A percentile compares a stretch with the other conserved stretches of the same genome.
phyloP scores from a whole-genome alignment of 2,329 filamentous ascomycete species.

The Xylaria sp. region DNA sequence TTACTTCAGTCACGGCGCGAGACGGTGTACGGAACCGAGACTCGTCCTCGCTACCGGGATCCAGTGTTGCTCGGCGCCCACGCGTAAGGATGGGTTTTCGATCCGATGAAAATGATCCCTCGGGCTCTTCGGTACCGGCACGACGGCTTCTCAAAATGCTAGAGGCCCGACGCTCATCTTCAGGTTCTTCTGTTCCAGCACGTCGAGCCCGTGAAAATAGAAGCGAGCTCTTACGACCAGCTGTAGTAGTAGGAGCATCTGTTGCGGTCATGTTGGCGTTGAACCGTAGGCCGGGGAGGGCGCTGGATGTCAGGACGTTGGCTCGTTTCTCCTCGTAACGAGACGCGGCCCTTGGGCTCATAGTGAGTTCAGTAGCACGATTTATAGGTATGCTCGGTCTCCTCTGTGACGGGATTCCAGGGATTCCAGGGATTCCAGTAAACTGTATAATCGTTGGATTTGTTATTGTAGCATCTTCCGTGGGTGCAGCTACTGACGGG shows the following conservation, averaged over 20 bases:
- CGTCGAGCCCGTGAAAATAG: constrained; percentile 58
- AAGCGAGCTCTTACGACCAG: constrained; percentile 65
- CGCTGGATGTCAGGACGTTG: constrained; percentile 57
- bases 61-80: constrained; percentile 57
- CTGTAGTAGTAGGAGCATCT: constrained; percentile 50
- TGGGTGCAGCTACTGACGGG: constrained; percentile 43
- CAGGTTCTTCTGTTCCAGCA: constrained; percentile 61
- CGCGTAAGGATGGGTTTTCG: constrained; percentile 58
- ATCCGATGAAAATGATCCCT: constrained; percentile 50
- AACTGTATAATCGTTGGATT: constrained; percentile 60
- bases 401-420: constrained; percentile 51
- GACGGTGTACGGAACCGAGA: constrained; percentile 65
- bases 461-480: constrained; percentile 47
- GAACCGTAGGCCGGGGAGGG: constrained; percentile 57
- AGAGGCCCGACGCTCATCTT: constrained; percentile 60
- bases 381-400: constrained; percentile 54
- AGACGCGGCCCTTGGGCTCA: constrained; percentile 60
- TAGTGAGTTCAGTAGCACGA: constrained; percentile 50
- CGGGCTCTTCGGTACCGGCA: constrained; percentile 59
- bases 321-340: constrained; percentile 65
- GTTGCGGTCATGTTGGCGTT: constrained; percentile 52
- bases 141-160: constrained; percentile 57
- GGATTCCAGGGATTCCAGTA: constrained; percentile 45
- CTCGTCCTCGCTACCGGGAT: constrained; percentile 60
- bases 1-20: constrained; percentile 66